phyloP scores from a whole-genome alignment of 352 stramenopile species.

The Globisporangium nunn region DNA sequence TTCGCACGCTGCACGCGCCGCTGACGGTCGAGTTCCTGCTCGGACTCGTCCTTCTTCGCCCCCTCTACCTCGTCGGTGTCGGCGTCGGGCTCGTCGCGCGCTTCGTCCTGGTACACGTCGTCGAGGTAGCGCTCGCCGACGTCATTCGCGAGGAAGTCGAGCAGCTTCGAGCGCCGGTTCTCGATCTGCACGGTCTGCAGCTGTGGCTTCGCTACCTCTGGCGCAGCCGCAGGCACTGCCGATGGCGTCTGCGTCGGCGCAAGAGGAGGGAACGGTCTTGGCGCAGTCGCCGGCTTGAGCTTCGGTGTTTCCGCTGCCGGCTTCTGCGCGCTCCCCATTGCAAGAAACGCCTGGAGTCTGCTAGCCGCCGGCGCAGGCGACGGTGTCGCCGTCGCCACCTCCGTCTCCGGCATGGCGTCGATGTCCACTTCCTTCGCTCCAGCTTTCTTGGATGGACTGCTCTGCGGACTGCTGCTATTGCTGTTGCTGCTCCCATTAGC shows the following conservation, averaged over 20 bases:
- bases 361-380: neutral
- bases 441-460: neutral
- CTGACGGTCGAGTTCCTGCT: constrained; percentile 5
- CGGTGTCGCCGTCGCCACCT: neutral
- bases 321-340: neutral
- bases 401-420: neutral
- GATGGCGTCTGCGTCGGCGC: neutral
- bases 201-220: neutral
- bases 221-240: neutral
- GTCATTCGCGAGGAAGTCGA: constrained; percentile 72
- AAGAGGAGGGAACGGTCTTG: neutral
- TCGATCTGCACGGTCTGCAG: constrained; percentile 10
- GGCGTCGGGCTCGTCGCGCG: constrained; percentile 24
- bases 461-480: no score
- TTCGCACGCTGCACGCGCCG: constrained; percentile 28
- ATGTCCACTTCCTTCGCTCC: neutral
- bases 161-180: constrained; percentile 50
- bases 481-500: neutral
- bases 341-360: constrained; percentile 3
- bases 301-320: neutral
- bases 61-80: constrained; percentile 5
- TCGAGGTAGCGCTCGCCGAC: constrained; percentile 63
- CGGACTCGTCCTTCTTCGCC: neutral
- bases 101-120: constrained; percentile 64
- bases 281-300: neutral